Percentiles rank a stretch among this genome's conserved stretches.
Conservation (phyloP, 495 filamentous ascomycete genomes). For the Margaritispora aquatica region DNA sequence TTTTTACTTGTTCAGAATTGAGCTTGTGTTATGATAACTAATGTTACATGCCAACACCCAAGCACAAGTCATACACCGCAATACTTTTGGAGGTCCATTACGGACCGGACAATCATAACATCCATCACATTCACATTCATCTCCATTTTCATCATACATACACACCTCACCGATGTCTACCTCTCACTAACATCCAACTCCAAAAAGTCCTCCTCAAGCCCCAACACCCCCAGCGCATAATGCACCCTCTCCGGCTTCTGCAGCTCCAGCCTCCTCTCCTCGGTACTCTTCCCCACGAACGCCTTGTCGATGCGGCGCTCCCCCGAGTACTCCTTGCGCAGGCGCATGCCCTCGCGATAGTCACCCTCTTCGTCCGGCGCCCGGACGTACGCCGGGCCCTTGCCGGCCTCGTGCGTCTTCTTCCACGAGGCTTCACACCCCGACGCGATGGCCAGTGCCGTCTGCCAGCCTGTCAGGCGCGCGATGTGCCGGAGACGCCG, state of each 20-base stretch:
- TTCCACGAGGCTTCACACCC: conserved; percentile 84
- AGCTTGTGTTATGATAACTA: neutral
- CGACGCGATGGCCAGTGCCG: conserved; percentile 66
- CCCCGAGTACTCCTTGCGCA: neutral
- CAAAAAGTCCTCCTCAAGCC: conserved; percentile 45
- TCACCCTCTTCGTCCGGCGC: conserved; percentile 8
- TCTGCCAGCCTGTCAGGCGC: conserved; percentile 81
- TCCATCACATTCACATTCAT: neutral
- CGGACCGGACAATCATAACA: neutral
- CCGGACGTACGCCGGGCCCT: conserved; percentile 58
- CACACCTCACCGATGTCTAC: neutral
- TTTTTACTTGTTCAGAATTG: neutral
- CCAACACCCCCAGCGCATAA: conserved; percentile 46
- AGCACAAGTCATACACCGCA: neutral
- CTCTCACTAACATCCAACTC: conserved; percentile 33
- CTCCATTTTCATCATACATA: neutral
- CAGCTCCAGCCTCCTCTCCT: conserved; percentile 26
- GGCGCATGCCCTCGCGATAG: neutral
- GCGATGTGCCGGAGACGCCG: conserved; percentile 66
- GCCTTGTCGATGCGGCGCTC: conserved; percentile 33
- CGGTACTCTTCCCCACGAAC: conserved; percentile 5
- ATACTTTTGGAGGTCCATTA: no score
- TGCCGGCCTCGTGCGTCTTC: conserved; percentile 59
- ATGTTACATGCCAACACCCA: neutral
- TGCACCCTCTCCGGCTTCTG: conserved; percentile 42